A percentile compares a stretch with the other conserved stretches of the same genome.
These are phyloP conservation scores for Lachnellula cervina DNA, from an alignment of 2,329 filamentous ascomycete genomes.

Conservation along the genomic window DNA sequence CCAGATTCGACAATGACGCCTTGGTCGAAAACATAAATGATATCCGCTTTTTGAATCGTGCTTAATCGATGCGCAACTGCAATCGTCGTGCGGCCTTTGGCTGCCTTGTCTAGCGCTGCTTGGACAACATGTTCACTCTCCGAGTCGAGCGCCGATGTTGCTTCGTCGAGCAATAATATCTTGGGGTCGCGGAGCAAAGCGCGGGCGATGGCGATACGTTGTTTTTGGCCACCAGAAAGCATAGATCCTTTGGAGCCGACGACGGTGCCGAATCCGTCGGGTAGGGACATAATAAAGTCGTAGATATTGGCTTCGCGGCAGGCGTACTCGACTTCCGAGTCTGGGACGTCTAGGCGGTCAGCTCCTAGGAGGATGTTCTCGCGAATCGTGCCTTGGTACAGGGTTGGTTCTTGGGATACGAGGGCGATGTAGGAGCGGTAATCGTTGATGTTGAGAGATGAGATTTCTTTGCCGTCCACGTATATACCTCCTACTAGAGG, in stretches of 20 bases:
- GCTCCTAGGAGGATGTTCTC: slow-evolving; percentile 86
- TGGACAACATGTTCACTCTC: slow-evolving; percentile 78
- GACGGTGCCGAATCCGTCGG: slow-evolving; percentile 78
- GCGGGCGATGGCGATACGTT: slow-evolving; percentile 84
- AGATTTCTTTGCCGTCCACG: slow-evolving; percentile 80
- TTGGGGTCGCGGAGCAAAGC: slow-evolving; percentile 88
- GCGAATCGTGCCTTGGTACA: slow-evolving; percentile 87
- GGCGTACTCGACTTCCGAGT: slow-evolving; percentile 69
- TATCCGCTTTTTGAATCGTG: slow-evolving; percentile 90
- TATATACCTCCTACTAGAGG: slow-evolving; percentile 74
- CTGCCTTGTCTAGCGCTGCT: slow-evolving; percentile 73
- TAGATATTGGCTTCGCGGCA: slow-evolving; percentile 91
- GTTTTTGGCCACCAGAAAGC: slow-evolving; percentile 87
- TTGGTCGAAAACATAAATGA: slow-evolving; percentile 95
- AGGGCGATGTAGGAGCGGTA: slow-evolving; percentile 82
- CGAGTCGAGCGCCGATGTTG: slow-evolving; percentile 70
- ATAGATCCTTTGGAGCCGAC: slow-evolving; percentile 85
- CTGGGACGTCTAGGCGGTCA: slow-evolving; percentile 59
- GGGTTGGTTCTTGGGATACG: slow-evolving; percentile 88
- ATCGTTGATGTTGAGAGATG: slow-evolving; percentile 73
- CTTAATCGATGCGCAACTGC: slow-evolving; percentile 88
- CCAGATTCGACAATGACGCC: slow-evolving; percentile 82
- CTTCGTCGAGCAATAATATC: slow-evolving; percentile 78
- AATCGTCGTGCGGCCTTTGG: slow-evolving; percentile 83
- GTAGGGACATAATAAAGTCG: slow-evolving; percentile 82